Evolutionary conservation across 352 stramenopile genomes (phyloP).

Genomic region (Phytophthora cactorum): DNA sequence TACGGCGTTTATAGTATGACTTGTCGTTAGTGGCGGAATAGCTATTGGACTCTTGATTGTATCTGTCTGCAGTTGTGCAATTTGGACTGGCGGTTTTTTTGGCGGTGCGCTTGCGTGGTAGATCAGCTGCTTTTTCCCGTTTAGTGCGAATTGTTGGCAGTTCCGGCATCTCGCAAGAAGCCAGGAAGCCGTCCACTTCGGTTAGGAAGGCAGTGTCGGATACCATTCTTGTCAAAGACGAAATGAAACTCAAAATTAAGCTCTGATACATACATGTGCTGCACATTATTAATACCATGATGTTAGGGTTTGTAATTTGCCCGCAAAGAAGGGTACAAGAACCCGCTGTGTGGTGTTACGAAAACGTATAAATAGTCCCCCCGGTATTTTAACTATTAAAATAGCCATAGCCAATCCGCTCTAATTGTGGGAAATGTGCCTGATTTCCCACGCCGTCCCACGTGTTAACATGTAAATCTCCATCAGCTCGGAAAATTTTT

Average conservation of each 20-base stretch:
- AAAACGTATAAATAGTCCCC: too few relatives aligned
- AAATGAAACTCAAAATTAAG: constrained; percentile 1
- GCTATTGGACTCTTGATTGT: neutral
- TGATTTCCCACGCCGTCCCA: too few relatives aligned
- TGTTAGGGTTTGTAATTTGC: too few relatives aligned
- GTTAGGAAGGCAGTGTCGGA: constrained; percentile 18
- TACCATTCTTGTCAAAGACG: constrained; percentile 6
- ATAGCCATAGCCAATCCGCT: too few relatives aligned
- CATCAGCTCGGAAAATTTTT: too few relatives aligned
- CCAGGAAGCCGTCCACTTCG: constrained; percentile 19
- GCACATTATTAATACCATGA: too few relatives aligned
- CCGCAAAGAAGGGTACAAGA: too few relatives aligned
- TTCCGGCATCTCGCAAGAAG: neutral
- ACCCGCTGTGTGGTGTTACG: too few relatives aligned
- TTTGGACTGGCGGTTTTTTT: neutral
- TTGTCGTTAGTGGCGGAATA: neutral
- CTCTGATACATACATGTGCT: too few relatives aligned
- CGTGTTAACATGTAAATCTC: too few relatives aligned
- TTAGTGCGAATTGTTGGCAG: neutral
- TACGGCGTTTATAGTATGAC: constrained; percentile 13
- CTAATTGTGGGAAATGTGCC: too few relatives aligned
- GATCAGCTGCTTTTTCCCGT: neutral
- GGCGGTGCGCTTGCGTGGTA: neutral
- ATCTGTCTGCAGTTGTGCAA: neutral
- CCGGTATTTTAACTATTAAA: too few relatives aligned